Conservation (phyloP, 345 rosid genomes). For the Gossypium herbaceum region DNA sequence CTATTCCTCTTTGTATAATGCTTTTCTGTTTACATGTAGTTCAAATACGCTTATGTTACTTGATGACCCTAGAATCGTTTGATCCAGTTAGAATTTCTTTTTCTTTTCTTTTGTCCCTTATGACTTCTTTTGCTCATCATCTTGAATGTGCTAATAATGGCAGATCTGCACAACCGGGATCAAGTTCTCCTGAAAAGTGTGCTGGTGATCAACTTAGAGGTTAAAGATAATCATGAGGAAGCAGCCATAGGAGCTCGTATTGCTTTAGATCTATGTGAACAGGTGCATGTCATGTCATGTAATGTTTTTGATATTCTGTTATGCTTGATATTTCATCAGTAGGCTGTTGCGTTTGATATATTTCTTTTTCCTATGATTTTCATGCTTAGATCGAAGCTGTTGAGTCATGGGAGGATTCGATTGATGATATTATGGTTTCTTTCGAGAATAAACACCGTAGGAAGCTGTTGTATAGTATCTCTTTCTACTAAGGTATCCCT, state of each 20-base stretch:
- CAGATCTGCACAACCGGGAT: slow-evolving; percentile 86
- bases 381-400: slow-evolving; percentile 63
- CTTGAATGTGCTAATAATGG: slow-evolving; percentile 8
- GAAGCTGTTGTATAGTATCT: slow-evolving; percentile 67
- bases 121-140: not conserved
- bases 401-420: slow-evolving; percentile 82
- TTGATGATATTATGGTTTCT: slow-evolving; percentile 64
- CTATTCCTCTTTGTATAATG: not conserved
- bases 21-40: not conserved
- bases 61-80: not conserved
- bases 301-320: not conserved
- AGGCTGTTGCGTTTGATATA: not conserved
- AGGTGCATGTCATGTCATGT: slow-evolving; percentile 36
- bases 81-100: not conserved
- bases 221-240: slow-evolving; percentile 96
- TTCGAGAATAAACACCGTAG: slow-evolving; percentile 77
- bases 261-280: slow-evolving; percentile 80
- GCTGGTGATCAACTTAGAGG: slow-evolving; percentile 89
- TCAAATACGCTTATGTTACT: not conserved
- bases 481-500: slow-evolving; percentile 56
- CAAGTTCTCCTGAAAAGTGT: slow-evolving; percentile 64
- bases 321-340: not conserved
- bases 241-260: slow-evolving; percentile 89
- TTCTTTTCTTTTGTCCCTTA: not conserved
- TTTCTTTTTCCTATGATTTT: not conserved